Conservation (phyloP, 768 basidiomycete genomes). For the Leucocoprinus birnbaumii region DNA sequence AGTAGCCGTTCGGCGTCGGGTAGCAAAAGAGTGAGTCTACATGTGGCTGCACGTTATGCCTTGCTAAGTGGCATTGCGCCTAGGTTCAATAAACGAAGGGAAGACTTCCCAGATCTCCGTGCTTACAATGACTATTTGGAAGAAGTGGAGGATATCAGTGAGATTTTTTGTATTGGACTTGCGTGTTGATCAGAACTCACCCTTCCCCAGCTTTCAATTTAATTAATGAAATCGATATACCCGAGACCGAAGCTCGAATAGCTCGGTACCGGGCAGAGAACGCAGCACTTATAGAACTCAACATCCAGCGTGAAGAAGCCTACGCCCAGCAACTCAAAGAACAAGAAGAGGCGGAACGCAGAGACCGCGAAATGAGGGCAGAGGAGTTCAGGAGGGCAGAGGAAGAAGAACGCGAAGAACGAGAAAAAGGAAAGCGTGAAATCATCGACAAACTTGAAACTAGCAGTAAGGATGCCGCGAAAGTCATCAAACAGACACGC, state of each 20-base stretch:
- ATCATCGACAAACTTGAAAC: constrained; percentile 83
- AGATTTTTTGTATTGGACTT: too few species aligned
- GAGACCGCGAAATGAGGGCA: constrained; percentile 68
- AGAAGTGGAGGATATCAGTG: constrained; percentile 86
- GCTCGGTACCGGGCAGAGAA: constrained; percentile 78
- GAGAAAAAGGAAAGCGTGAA: constrained; percentile 65
- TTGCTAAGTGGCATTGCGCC: constrained; percentile 3
- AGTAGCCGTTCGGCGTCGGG: constrained; percentile 81
- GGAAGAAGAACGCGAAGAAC: constrained; percentile 75
- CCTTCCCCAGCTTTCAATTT: constrained; percentile 80
- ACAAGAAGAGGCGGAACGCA: constrained; percentile 77
- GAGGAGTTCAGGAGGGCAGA: constrained; percentile 63
- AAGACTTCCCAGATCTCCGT: constrained; percentile 80
- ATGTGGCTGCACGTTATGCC: not conserved
- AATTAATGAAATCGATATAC: constrained; percentile 82
- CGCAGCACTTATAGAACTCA: constrained; percentile 78
- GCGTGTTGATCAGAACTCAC: too few species aligned
- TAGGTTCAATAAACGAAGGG: constrained; percentile 92
- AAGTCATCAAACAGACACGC: constrained; percentile 67
- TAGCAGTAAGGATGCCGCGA: constrained; percentile 66
- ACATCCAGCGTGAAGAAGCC: constrained; percentile 78
- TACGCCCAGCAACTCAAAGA: constrained; percentile 70
- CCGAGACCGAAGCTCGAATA: constrained; percentile 82
- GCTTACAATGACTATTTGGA: constrained; percentile 96
- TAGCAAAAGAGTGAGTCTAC: constrained; percentile 78